Evolutionary conservation across 208 protist genomes (phyloP).

Genomic region (Trypanosoma lewisi): DNA sequence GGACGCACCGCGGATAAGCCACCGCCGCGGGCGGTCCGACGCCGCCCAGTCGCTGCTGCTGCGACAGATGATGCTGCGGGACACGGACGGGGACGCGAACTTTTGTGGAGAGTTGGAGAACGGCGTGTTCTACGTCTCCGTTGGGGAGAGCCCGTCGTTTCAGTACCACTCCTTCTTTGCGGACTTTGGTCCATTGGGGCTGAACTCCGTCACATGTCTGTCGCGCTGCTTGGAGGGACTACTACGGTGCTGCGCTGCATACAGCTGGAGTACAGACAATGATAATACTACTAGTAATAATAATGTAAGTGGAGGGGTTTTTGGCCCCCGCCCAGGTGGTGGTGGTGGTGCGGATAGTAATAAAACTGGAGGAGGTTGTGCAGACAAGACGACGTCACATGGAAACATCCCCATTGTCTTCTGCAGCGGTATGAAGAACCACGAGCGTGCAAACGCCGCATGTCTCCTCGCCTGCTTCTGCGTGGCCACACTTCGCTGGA

Average conservation of each 20-base stretch:
- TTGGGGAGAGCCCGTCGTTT: conserved; percentile 39
- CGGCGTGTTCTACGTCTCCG: conserved; percentile 46
- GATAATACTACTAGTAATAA: no score
- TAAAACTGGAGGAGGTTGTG: not conserved
- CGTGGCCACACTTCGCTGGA: conserved; percentile 59
- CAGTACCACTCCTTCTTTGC: conserved; percentile 90
- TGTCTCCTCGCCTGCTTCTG: conserved; percentile 76
- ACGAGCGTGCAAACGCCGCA: conserved; percentile 88
- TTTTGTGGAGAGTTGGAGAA: conserved; percentile 12
- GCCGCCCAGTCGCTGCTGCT: conserved; percentile 5
- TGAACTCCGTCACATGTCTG: conserved; percentile 71
- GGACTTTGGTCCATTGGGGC: conserved; percentile 93
- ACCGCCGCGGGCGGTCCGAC: not conserved
- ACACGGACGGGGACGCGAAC: conserved; percentile 13
- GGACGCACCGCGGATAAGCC: not conserved
- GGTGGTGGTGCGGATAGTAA: not conserved
- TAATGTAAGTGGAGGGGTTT: not conserved
- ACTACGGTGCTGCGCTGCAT: conserved; percentile 31
- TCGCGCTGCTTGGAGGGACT: conserved; percentile 50
- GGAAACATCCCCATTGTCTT: conserved; percentile 37
- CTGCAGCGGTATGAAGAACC: conserved; percentile 54
- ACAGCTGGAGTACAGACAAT: conserved; percentile 12
- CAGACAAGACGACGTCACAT: not conserved
- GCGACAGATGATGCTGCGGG: conserved; percentile 6
- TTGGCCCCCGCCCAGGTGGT: conserved; percentile 1